phyloP scores from a whole-genome alignment of 805 yeast genomes.

The Candida rishiriensis region DNA sequence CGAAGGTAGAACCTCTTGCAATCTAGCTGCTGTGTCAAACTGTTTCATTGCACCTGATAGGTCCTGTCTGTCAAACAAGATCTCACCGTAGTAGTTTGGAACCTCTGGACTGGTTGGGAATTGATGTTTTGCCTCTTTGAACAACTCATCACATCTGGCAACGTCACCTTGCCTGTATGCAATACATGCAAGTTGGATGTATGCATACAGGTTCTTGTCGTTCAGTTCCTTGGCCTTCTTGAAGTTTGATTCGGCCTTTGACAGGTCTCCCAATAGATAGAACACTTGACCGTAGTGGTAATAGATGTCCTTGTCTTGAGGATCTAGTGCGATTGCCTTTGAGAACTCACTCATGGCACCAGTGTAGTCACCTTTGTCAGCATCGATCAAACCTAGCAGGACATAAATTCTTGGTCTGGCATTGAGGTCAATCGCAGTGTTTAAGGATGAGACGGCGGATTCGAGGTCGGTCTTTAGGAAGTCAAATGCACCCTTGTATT shows the following conservation, averaged over 20 bases:
- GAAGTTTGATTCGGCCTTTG: constrained; percentile 69
- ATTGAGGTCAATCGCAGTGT: constrained; percentile 56
- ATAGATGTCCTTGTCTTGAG: constrained; percentile 74
- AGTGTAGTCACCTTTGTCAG: constrained; percentile 66
- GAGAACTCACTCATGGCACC: constrained; percentile 66
- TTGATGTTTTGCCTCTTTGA: constrained; percentile 62
- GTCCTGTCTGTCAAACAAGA: constrained; percentile 77
- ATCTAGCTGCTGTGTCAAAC: constrained; percentile 79
- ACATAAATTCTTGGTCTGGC: constrained; percentile 84
- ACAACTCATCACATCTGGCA: constrained; percentile 54
- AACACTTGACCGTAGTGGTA: constrained; percentile 93
- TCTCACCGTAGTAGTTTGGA: constrained; percentile 94
- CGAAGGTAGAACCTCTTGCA: constrained; percentile 65
- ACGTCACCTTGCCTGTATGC: constrained; percentile 71
- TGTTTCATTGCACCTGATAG: constrained; percentile 68
- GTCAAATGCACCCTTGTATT: constrained; percentile 76
- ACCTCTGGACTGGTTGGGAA: constrained; percentile 89
- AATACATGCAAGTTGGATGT: constrained; percentile 90
- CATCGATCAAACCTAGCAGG: constrained; percentile 73
- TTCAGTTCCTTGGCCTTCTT: constrained; percentile 70
- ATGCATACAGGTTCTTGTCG: constrained; percentile 73
- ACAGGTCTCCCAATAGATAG: constrained; percentile 73
- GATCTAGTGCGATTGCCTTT: constrained; percentile 63
- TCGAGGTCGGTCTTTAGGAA: constrained; percentile 74
- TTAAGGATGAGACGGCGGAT: constrained; percentile 59